Base-by-base conservation (phyloP, 345 rosid species). In the Fremontodendron californicum region DNA sequence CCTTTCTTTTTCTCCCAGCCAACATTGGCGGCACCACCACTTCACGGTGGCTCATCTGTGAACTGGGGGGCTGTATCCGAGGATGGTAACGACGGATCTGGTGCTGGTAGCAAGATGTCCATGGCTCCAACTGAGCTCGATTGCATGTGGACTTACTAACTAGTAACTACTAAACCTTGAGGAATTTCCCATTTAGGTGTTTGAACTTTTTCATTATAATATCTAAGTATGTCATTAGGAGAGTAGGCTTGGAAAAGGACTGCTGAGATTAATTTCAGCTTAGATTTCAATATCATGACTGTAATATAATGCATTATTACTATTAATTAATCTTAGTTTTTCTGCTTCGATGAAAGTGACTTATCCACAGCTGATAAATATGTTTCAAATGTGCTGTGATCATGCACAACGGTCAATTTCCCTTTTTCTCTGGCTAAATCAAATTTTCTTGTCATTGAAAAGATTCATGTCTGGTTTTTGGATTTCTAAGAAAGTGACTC, bases 91-190 rank as follows among this genome's bases (percentile, higher is more conserved):
- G 18, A 42, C 1, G 46, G 31, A 5, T 39, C 65, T 7, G 78
- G 21, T 18, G 68, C 61, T 18, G 85, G 82, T 27, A 81, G 88
- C 58, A 87, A 91, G 77, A 77, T 82, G 68, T 77, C 78, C 40
- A 69, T 84, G 73, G 85, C 89, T 72, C 76, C 86, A 6, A 86
- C 88, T 1, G 98, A 94, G 81, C 90, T 93, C n/a, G 98, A 93
- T 45, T 89, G 89, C 84, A 75, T 92, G 86, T 93, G 99, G 98
- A 84, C 88, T 55, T 84, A 69, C 80, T 87, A 77, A 80, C 23
- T 48, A 29, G 11, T 16, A 70, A 21, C 60, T n/a, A n/a, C 60
- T 54, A 21, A 9, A 55, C 0, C 8, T 33, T 9, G 4, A 10
- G 11, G 45, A 15, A 29, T 29, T 71, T 71, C 2, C 61, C 37